Conservation (phyloP, 306 rosid genomes). For the Macrotyloma uniflorum region DNA sequence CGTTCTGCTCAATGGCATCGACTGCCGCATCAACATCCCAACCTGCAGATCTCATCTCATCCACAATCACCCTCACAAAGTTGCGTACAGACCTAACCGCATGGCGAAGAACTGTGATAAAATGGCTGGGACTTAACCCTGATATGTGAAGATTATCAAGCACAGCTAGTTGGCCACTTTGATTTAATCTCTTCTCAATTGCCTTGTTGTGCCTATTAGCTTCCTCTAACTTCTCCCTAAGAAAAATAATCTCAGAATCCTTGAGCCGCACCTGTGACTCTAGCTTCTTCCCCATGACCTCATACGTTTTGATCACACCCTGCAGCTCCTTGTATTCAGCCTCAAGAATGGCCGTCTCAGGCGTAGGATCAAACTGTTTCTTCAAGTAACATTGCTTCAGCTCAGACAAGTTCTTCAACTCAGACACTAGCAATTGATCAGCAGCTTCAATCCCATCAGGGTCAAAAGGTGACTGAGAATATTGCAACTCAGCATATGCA, state of each 20-base stretch:
- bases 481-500: conserved; percentile 80
- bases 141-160: conserved; percentile 66
- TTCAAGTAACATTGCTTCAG: conserved; percentile 76
- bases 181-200: conserved; percentile 67
- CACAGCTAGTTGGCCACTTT: conserved; percentile 58
- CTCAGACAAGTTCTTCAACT: conserved; percentile 79
- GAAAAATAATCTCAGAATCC: conserved; percentile 77
- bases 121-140: conserved; percentile 64
- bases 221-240: conserved; percentile 70
- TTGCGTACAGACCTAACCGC: conserved; percentile 55
- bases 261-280: conserved; percentile 76
- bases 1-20: conserved; percentile 55
- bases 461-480: conserved; percentile 78
- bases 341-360: conserved; percentile 48
- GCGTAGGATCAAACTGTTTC: conserved; percentile 73
- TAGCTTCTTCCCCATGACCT: conserved; percentile 67
- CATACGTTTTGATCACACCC: conserved; percentile 68
- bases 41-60: conserved; percentile 64
- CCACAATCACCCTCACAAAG: conserved; percentile 64
- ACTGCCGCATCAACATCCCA: conserved; percentile 78
- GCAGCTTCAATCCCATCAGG: conserved; percentile 76
- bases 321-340: conserved; percentile 83
- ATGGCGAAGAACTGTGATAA: conserved; percentile 63
- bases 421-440: conserved; percentile 60
- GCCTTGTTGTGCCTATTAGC: conserved; percentile 58